These are phyloP conservation scores for Moesziomyces globuligerus DNA, from an alignment of 1,284 basidiomycete genomes.

Conservation along the genomic window DNA sequence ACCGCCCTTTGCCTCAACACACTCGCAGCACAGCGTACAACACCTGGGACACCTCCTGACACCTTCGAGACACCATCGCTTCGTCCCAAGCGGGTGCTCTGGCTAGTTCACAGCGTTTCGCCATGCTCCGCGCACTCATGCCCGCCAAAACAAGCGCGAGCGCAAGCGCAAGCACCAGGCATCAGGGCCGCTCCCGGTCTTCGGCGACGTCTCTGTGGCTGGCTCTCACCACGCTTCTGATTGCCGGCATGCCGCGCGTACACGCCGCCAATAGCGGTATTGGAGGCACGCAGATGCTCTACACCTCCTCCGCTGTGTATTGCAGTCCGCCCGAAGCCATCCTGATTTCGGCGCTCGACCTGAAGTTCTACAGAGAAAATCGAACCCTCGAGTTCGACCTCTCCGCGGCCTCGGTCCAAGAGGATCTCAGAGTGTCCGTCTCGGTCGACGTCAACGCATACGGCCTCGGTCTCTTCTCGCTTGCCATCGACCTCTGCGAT, in stretches of 20 bases:
- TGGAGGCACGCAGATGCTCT: constrained; percentile 40
- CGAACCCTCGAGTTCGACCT: constrained; percentile 62
- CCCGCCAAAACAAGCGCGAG: not conserved
- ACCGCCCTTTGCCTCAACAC: too few species aligned
- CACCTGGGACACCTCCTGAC: too few species aligned
- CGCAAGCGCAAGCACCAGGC: too few species aligned
- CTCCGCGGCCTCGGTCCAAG: constrained; percentile 55
- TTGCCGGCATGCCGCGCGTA: constrained; percentile 5
- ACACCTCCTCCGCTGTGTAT: constrained; percentile 62
- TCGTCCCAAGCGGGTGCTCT: too few species aligned
- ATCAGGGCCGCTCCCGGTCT: not conserved
- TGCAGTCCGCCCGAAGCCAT: constrained; percentile 62
- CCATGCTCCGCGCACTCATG: too few species aligned
- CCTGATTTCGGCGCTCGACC: constrained; percentile 54
- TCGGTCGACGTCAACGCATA: constrained; percentile 61
- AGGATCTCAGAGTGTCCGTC: constrained; percentile 45
- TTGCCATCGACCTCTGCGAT: constrained; percentile 62
- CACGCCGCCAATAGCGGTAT: constrained; percentile 15
- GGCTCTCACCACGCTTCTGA: constrained; percentile 7
- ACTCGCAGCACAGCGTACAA: too few species aligned
- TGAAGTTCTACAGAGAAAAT: constrained; percentile 60
- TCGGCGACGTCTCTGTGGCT: constrained; percentile 2
- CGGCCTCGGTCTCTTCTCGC: constrained; percentile 59
- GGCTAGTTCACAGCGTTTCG: too few species aligned
- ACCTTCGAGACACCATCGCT: too few species aligned